Base-by-base conservation (phyloP, 805 yeast genomes). In the Candida sonorensis region DNA sequence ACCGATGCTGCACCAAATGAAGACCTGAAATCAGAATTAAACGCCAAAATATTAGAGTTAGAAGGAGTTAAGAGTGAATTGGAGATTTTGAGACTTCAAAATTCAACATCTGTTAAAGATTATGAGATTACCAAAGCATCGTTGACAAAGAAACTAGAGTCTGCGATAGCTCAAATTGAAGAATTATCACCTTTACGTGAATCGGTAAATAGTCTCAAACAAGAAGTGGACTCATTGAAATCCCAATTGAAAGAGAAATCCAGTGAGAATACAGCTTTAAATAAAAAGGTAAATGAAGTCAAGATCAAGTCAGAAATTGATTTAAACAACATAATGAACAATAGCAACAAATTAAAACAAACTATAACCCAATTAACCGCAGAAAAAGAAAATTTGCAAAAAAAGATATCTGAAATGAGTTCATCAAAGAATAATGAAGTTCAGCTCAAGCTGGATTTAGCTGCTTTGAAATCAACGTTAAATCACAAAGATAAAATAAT, bases 391-490 rank as follows among this genome's bases (percentile, higher is more conserved):
- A 21, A 27, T 1, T 22, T 49, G 18, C 40, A 38, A 33, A 41
- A 28, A 31, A 57, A 48, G 28, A 34, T 45, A 9, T 53, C 53
- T 6, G 73, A 68, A n/a, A 47, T 67, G n/a, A 53, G 50, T 13
- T 65, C 60, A 13, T 50, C 65, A n/a, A 48, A 42, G 18, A 49
- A 59, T 30, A 55, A 55, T 18, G 76, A 67, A 20, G 58, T 69
- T 6, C 59, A 72, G 5, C 48, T 66, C 31, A 72, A 72, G 42
- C 47, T 69, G 17, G 77, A 73, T 38, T 49, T 72, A 17, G 67
- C 71, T 1, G 62, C 73, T 4, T 48, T 67, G 17, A 64, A 64
- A 33, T 49, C 72, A 0, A 61, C 72, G 4, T 42, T 72, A 4
- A 47, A 58, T 1, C 67, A 67, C 35, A 72, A 70, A 34, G 74